phyloP scores from a whole-genome alignment of 2,329 filamentous ascomycete species.

The Hypoxylon sp. region DNA sequence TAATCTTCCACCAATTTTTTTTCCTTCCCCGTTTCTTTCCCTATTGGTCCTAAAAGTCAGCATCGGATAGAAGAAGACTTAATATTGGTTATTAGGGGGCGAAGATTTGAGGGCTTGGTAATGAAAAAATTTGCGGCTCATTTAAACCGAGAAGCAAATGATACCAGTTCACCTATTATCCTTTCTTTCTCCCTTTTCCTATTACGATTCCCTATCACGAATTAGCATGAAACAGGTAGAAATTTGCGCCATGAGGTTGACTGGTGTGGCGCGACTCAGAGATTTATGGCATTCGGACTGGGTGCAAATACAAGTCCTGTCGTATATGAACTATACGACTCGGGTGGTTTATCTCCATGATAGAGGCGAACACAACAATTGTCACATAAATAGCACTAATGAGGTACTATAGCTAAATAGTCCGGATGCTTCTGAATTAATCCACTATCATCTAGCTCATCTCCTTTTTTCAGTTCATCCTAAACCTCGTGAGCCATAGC shows the following conservation, averaged over 20 bases:
- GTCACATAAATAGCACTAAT: no score
- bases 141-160: constrained; percentile 20
- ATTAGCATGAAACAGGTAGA: constrained; percentile 26
- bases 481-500: constrained; percentile 5
- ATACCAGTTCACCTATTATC: constrained; percentile 14
- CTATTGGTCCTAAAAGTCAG: no score
- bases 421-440: constrained; percentile 6
- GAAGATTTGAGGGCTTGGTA: constrained; percentile 26
- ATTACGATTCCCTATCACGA: constrained; percentile 1
- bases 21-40: background rate
- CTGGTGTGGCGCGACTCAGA: constrained; percentile 15
- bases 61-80: no score
- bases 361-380: constrained; percentile 2
- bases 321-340: constrained; percentile 12
- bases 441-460: constrained; percentile 22
- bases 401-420: no score
- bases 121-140: constrained; percentile 26
- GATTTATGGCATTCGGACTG: constrained; percentile 20
- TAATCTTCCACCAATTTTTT: background rate
- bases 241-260: constrained; percentile 21
- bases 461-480: constrained; percentile 6
- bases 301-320: constrained; percentile 21
- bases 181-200: background rate
- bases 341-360: background rate
- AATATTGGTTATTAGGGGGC: no score